Percentiles rank a stretch among this genome's conserved stretches.
These are phyloP conservation scores for Malus hybrid DNA, from an alignment of 331 rosid genomes.

Conservation along the genomic window DNA sequence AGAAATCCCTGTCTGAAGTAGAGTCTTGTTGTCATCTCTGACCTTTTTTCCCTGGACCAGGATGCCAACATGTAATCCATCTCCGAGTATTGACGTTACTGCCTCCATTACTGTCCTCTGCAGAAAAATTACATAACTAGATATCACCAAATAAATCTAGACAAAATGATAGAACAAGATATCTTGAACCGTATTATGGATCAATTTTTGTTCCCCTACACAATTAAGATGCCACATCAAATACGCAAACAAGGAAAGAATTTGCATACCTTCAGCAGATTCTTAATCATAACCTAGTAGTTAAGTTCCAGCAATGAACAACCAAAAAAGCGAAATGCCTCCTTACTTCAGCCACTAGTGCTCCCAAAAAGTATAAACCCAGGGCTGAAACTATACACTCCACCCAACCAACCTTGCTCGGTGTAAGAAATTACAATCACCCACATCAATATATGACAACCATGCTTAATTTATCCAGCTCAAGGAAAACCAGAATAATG, in stretches of 20 bases:
- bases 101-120: slow-evolving; percentile 80
- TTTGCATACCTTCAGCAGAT: not conserved
- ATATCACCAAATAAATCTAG: not conserved
- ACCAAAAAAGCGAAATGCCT: not conserved
- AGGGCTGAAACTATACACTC: not conserved
- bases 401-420: not conserved
- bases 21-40: slow-evolving; percentile 66
- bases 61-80: slow-evolving; percentile 71
- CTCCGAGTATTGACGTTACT: slow-evolving; percentile 62
- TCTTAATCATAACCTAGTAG: not conserved
- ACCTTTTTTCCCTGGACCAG: slow-evolving; percentile 78
- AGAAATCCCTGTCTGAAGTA: slow-evolving; percentile 78
- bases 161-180: not conserved
- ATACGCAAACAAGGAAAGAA: not conserved
- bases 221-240: not conserved
- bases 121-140: not conserved
- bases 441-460: not conserved
- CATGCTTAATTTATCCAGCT: not conserved
- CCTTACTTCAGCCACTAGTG: not conserved
- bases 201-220: not conserved
- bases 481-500: not conserved
- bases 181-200: not conserved
- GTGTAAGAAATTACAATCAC: not conserved
- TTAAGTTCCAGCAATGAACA: not conserved
- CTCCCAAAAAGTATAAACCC: not conserved